Percentiles rank a stretch among this genome's conserved stretches.
Evolutionary conservation across 495 filamentous ascomycete species (phyloP).

Genomic region (Pseudevernia furfuracea): DNA sequence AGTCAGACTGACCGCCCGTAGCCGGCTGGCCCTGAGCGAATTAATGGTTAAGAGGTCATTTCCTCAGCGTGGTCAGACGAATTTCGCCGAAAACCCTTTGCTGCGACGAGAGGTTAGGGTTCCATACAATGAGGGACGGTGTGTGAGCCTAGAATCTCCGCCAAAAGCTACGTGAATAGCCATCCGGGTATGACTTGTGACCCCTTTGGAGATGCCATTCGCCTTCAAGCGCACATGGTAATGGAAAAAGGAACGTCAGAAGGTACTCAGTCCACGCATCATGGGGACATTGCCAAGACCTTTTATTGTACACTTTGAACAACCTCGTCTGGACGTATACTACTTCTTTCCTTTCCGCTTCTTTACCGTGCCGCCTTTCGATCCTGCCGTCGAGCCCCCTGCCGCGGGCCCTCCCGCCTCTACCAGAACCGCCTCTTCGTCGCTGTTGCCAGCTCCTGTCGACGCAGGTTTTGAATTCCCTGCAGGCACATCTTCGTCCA

Average conservation of each 20-base stretch:
- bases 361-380: constrained; percentile 53
- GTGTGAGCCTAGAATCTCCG: not conserved
- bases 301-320: not conserved
- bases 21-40: not conserved
- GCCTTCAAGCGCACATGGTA: not conserved
- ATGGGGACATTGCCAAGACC: not conserved
- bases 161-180: not conserved
- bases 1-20: not conserved
- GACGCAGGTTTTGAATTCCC: constrained; percentile 26
- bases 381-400: constrained; percentile 31
- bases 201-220: not conserved
- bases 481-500: constrained; percentile 46
- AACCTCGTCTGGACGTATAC: not conserved
- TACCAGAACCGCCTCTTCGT: constrained; percentile 85
- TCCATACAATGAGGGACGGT: not conserved
- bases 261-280: not conserved
- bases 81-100: not conserved
- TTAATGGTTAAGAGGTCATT: not conserved
- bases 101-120: not conserved
- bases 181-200: not conserved
- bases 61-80: not conserved
- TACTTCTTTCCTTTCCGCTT: constrained; percentile 33
- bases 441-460: constrained; percentile 43
- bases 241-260: not conserved
- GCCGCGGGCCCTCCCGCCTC: constrained; percentile 56